These are phyloP conservation scores for Brassica cretica DNA, from an alignment of 345 rosid species.

Conservation along the genomic window DNA sequence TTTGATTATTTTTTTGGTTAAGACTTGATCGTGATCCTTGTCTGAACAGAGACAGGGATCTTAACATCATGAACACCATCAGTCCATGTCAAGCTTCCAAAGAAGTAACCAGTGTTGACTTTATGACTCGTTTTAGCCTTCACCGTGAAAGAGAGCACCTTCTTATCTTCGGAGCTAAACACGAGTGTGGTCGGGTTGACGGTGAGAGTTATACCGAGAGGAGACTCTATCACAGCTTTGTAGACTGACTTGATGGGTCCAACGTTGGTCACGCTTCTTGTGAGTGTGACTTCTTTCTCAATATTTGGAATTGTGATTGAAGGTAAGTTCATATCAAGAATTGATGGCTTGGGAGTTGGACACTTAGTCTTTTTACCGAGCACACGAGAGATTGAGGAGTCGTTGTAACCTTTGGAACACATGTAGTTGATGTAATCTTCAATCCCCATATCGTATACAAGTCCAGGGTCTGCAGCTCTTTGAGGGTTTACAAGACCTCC, in stretches of 20 bases:
- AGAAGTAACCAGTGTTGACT: conserved; percentile 45
- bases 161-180: conserved; percentile 19
- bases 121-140: conserved; percentile 27
- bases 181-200: conserved; percentile 29
- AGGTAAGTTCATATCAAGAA: conserved; percentile 50
- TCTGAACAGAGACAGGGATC: conserved; percentile 48
- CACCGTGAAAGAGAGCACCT: conserved; percentile 19
- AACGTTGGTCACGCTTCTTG: conserved; percentile 33
- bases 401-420: conserved; percentile 49
- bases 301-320: conserved; percentile 38
- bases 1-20: not conserved
- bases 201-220: conserved; percentile 25
- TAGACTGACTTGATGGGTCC: conserved; percentile 25
- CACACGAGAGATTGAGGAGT: conserved; percentile 44
- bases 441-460: conserved; percentile 52
- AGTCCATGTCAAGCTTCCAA: conserved; percentile 52
- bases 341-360: conserved; percentile 20
- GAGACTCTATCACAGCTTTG: conserved; percentile 23
- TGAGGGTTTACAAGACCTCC: conserved; percentile 63
- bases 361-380: conserved; percentile 26
- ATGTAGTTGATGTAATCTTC: conserved; percentile 50
- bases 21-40: conserved; percentile 25
- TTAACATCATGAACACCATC: conserved; percentile 42
- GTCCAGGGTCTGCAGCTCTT: conserved; percentile 55
- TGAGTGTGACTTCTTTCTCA: conserved; percentile 26